phyloP scores from a whole-genome alignment of 768 basidiomycete genomes.

The Psilocybe cyanescens region DNA sequence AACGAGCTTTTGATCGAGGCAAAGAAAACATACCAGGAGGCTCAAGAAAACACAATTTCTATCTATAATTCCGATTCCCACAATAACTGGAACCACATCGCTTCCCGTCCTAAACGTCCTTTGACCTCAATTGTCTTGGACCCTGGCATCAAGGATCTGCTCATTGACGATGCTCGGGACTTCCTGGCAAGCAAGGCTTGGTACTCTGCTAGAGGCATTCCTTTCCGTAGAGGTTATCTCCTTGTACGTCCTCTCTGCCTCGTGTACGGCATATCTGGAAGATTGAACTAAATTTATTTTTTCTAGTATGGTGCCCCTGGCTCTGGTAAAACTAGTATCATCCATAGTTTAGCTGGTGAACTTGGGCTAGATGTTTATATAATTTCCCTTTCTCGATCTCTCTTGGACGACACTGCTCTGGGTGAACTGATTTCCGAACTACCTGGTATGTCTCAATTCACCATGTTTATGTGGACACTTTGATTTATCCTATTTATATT shows the following conservation, averaged over 20 bases:
- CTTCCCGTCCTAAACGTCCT: conserved; percentile 66
- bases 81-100: conserved; percentile 58
- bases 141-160: conserved; percentile 64
- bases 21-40: conserved; percentile 51
- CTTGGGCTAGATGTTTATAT: conserved; percentile 76
- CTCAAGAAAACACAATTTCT: conserved; percentile 52
- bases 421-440: conserved; percentile 61
- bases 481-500: conserved; percentile 2
- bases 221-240: conserved; percentile 82
- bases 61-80: conserved; percentile 55
- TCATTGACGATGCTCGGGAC: conserved; percentile 71
- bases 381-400: conserved; percentile 63
- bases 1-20: conserved; percentile 58
- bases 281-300: background rate
- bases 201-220: conserved; percentile 80
- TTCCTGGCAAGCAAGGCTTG: conserved; percentile 71
- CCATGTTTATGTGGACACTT: background rate
- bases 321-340: conserved; percentile 79
- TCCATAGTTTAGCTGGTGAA: conserved; percentile 79
- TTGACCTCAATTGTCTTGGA: conserved; percentile 72
- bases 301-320: conserved; percentile 72
- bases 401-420: conserved; percentile 66
- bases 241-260: conserved; percentile 34
- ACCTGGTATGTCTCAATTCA: conserved; percentile 43
- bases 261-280: background rate